Evolutionary conservation across 495 filamentous ascomycete genomes (phyloP).

Genomic region (Talaromyces thailandensis): DNA sequence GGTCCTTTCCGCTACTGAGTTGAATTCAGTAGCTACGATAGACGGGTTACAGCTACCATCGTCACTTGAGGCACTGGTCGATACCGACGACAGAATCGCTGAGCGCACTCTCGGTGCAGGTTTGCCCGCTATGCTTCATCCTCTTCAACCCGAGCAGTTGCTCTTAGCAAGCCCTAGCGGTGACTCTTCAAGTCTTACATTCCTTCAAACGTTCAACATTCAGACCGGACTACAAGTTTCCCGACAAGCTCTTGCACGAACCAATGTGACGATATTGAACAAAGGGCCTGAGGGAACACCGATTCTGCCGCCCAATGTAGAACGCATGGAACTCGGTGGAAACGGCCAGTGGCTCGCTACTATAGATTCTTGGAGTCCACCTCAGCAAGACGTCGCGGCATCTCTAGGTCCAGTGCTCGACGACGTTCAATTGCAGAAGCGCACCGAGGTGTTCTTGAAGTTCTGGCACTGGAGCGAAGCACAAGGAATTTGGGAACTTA

Average conservation of each 20-base stretch:
- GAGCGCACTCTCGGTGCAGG: not conserved
- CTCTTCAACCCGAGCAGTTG: slow-evolving; percentile 45
- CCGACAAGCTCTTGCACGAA: slow-evolving; percentile 80
- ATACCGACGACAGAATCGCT: not conserved
- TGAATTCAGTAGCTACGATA: slow-evolving; percentile 70
- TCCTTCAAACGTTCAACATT: slow-evolving; percentile 78
- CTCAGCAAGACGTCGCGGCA: slow-evolving; percentile 49
- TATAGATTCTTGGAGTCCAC: slow-evolving; percentile 80
- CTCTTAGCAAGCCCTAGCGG: slow-evolving; percentile 51
- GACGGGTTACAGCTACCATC: slow-evolving; percentile 63
- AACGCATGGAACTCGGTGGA: slow-evolving; percentile 57
- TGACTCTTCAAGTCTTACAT: slow-evolving; percentile 37
- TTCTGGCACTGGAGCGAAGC: slow-evolving; percentile 76
- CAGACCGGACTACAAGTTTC: slow-evolving; percentile 60
- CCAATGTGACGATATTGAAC: slow-evolving; percentile 74
- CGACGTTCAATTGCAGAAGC: slow-evolving; percentile 34
- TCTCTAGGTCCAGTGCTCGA: slow-evolving; percentile 73
- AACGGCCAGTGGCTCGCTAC: slow-evolving; percentile 90
- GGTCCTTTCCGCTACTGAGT: slow-evolving; percentile 79
- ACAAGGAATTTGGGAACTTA: slow-evolving; percentile 57
- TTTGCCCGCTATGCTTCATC: slow-evolving; percentile 42
- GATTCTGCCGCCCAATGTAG: slow-evolving; percentile 66
- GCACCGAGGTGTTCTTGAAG: slow-evolving; percentile 70
- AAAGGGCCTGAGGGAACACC: slow-evolving; percentile 57
- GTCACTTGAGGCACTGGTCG: slow-evolving; percentile 2